These are phyloP conservation scores for Teratosphaeria destructans DNA, from an alignment of 2,329 filamentous ascomycete genomes.

Conservation along the genomic window DNA sequence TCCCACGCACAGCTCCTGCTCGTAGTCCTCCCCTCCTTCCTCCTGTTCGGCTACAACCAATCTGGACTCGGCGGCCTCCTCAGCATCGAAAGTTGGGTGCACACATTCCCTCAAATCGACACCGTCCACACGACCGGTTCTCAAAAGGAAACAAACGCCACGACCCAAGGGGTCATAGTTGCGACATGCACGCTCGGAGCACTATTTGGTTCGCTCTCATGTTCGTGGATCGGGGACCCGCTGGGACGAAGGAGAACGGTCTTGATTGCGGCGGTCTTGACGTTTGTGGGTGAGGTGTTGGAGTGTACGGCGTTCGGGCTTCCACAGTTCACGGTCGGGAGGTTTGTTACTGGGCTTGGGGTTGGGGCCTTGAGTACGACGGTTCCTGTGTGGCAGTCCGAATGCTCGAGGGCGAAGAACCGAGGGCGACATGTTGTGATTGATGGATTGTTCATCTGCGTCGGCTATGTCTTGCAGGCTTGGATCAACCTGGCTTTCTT, in stretches of 20 bases:
- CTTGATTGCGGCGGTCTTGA: neutral
- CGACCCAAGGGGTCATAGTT: neutral
- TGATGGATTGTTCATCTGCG: neutral
- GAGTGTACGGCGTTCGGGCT: neutral
- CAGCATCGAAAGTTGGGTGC: neutral
- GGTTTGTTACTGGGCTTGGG: neutral
- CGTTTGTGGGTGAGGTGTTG: neutral
- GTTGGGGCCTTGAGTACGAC: neutral
- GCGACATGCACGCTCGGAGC: neutral
- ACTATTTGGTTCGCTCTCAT: neutral
- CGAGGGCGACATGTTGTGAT: neutral
- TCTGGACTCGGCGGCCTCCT: neutral
- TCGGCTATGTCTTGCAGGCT: neutral
- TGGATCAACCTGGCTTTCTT: neutral
- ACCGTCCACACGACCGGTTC: neutral
- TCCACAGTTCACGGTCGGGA: neutral
- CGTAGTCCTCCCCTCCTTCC: neutral
- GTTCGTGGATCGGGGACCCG: neutral
- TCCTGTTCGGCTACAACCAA: neutral
- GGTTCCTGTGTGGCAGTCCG: neutral
- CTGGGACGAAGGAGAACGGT: neutral
- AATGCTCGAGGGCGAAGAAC: neutral
- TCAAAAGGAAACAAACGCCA: neutral
- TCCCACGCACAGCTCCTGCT: neutral
- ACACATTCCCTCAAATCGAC: neutral